phyloP scores from a whole-genome alignment of 106 monocot genomes.

The Allium cepa region DNA sequence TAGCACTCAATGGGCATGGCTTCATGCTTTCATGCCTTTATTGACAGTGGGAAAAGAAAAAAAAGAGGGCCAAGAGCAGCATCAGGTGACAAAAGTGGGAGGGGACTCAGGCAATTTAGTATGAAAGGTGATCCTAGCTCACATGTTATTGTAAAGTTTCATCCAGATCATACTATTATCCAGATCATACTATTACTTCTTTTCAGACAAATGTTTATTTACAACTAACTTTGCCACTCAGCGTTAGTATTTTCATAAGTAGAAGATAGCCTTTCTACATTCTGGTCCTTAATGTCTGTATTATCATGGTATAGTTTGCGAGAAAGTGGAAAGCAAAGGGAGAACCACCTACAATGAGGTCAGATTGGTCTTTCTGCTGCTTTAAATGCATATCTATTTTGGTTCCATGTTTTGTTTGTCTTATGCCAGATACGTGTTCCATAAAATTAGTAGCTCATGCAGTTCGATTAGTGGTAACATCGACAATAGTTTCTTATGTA shows the following conservation, averaged over 20 bases:
- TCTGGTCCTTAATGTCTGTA: neutral
- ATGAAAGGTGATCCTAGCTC: constrained; percentile 46
- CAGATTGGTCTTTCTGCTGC: neutral
- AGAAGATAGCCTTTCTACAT: neutral
- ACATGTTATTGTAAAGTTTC: no score
- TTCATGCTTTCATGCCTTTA: neutral
- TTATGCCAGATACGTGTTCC: no score
- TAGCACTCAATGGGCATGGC: no score
- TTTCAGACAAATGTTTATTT: no score
- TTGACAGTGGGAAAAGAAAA: constrained; percentile 67
- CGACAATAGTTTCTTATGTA: no score
- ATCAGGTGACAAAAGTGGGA: constrained; percentile 76
- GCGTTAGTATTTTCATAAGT: neutral
- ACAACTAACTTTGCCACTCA: no score
- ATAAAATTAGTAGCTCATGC: no score
- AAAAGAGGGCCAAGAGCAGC: constrained; percentile 70
- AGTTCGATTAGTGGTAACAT: no score
- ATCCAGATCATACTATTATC: no score
- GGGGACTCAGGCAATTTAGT: constrained; percentile 65
- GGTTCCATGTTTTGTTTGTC: no score
- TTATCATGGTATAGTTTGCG: constrained; percentile 31
- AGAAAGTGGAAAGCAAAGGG: constrained; percentile 78
- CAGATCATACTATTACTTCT: no score
- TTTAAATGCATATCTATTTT: no score
- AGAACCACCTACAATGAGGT: constrained; percentile 84